phyloP scores from a whole-genome alignment of 2,329 filamentous ascomycete species.

The Fusarium buharicum region DNA sequence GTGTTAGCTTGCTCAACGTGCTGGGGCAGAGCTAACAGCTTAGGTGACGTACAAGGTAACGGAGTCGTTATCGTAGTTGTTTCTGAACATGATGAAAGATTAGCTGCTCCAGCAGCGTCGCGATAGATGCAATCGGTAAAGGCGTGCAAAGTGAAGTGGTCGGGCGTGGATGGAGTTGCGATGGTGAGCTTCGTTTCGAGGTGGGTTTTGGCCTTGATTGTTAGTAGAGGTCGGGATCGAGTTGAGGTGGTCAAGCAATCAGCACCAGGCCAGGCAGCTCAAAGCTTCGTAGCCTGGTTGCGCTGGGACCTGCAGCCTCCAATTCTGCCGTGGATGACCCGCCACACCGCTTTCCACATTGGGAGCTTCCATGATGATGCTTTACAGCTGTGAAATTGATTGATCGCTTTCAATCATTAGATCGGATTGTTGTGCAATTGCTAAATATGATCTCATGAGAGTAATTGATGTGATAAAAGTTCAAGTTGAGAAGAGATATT shows the following conservation, averaged over 20 bases:
- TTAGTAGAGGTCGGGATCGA: slow-evolving; percentile 34
- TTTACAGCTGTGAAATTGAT: background rate
- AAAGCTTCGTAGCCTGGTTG: slow-evolving; percentile 51
- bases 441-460: background rate
- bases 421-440: background rate
- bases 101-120: slow-evolving; percentile 40
- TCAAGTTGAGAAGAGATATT: background rate
- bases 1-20: slow-evolving; percentile 41
- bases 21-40: slow-evolving; percentile 35
- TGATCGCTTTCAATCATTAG: background rate
- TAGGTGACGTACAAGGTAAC: slow-evolving; percentile 87
- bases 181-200: slow-evolving; percentile 32
- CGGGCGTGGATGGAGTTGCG: slow-evolving; percentile 26
- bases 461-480: background rate
- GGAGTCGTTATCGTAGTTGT: slow-evolving; percentile 99
- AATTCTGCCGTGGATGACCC: slow-evolving; percentile 38
- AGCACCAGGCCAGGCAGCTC: slow-evolving; percentile 51
- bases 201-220: slow-evolving; percentile 36
- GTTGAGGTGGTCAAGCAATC: slow-evolving; percentile 36
- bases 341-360: slow-evolving; percentile 42
- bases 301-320: slow-evolving; percentile 23
- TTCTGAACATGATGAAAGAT: slow-evolving; percentile 83
- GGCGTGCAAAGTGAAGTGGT: slow-evolving; percentile 7
- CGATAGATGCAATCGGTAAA: slow-evolving; percentile 16
- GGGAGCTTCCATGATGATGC: slow-evolving; percentile 32